Conservation (phyloP, 352 stramenopile species). For the Pythium aquatile region DNA sequence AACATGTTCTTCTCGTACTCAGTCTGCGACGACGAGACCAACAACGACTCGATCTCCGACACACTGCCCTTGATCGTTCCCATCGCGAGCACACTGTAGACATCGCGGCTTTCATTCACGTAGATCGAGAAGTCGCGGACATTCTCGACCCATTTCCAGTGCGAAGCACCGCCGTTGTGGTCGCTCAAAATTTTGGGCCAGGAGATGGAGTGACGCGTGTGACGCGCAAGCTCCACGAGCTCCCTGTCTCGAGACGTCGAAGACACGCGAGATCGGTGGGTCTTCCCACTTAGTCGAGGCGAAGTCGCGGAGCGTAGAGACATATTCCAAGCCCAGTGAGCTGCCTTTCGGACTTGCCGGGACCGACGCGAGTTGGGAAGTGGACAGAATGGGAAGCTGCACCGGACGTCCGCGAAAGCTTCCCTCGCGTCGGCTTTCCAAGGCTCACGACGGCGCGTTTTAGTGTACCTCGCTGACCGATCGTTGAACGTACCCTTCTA, state of each 20-base stretch:
- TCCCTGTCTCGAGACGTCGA: background rate
- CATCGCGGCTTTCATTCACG: background rate
- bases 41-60: conserved; percentile 14
- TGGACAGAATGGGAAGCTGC: too few relatives aligned
- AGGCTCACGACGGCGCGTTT: too few relatives aligned
- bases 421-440: too few relatives aligned
- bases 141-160: conserved; percentile 27
- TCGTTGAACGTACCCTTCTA: too few relatives aligned
- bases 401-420: too few relatives aligned
- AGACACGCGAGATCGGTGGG: background rate
- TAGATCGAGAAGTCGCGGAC: conserved; percentile 20
- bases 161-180: background rate
- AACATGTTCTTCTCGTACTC: conserved; percentile 17
- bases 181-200: conserved; percentile 18
- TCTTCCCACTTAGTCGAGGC: background rate
- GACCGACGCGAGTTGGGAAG: too few relatives aligned
- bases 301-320: background rate
- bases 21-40: background rate
- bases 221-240: background rate
- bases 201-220: background rate
- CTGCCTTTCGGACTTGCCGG: too few relatives aligned
- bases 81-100: conserved; percentile 11
- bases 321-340: too few relatives aligned
- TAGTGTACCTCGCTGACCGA: too few relatives aligned
- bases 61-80: conserved; percentile 14